Base-by-base conservation (phyloP, 1,139 yeast species). In the Geotrichum citri-aurantii region DNA sequence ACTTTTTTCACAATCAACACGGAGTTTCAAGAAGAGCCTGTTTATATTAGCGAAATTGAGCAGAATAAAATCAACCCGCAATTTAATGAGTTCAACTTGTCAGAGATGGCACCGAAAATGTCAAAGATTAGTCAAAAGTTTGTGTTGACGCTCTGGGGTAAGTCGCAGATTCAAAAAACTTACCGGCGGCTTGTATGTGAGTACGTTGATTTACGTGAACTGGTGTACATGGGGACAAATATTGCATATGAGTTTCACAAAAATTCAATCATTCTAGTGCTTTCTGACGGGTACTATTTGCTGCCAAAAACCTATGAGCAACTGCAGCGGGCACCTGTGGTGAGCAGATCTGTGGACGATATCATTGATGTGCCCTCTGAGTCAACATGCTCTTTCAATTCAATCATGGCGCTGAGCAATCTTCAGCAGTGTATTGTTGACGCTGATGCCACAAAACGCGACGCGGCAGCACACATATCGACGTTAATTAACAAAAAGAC, bases 381-480 rank as follows among this genome's bases (percentile, higher is more conserved):
- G 26, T 44, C 58, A 14, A 59, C 64, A 23, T 67, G 74, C 52
- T 70, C 79, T 0, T 79, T 72, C 62, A 81, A 79, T 59, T 73
- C 73, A 26, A 71, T 79, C 5, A 77, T 79, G 77, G 79, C 78
- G 58, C 61, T 81, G 58, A 77, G 77, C 62, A 78, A 79, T 44
- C 65, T 78, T 10, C 76, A 78, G 51, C 68, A 73, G 24, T 77
- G 80, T 58, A 71, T 78, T 8, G 70, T 69, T 27, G 82, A 79
- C 61, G 65, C 73, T 37, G 65, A 65, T 52, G 47, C 23, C 19
- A 50, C 58, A 40, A 50, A 50, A 47, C 19, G 40, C 23, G 40
- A 53, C 31, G 59, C 58, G 53, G 33, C 58, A n/a, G 31, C 27
- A 33, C 51, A 61, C 23, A 54, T 58, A 27, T 42, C 59, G 19